Evolutionary conservation across 805 yeast genomes (phyloP).

Genomic region (Komagataella phaffii): DNA sequence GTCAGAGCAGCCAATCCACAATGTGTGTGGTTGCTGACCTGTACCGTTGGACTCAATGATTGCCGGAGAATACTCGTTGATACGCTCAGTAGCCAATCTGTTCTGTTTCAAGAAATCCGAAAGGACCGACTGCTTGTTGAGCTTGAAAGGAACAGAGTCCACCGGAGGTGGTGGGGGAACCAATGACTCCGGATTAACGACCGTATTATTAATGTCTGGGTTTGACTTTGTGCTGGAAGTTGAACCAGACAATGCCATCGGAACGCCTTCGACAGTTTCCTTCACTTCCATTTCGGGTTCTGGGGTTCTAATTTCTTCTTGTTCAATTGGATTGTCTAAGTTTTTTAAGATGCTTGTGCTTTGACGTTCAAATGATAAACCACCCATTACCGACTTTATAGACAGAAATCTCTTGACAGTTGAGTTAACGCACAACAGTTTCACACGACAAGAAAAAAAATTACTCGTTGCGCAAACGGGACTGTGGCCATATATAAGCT

Average conservation of each 20-base stretch:
- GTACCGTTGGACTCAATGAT: slow-evolving; percentile 52
- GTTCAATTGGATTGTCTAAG: not conserved
- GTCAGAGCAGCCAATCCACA: slow-evolving; percentile 93
- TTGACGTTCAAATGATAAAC: not conserved
- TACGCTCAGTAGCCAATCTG: slow-evolving; percentile 28
- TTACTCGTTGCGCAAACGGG: not conserved
- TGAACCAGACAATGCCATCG: not conserved
- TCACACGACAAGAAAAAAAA: not conserved
- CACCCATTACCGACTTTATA: not conserved
- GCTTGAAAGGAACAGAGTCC: slow-evolving; percentile 22
- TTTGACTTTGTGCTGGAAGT: not conserved
- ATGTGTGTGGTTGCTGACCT: slow-evolving; percentile 87
- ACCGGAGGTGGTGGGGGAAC: slow-evolving; percentile 2
- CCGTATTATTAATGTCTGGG: not conserved
- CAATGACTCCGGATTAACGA: not conserved
- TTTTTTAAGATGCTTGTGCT: not conserved
- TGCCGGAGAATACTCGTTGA: slow-evolving; percentile 37
- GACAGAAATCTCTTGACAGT: not conserved
- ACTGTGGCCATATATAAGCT: not conserved
- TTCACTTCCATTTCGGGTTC: not conserved
- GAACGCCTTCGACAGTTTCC: not conserved
- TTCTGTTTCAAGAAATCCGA: slow-evolving; percentile 37
- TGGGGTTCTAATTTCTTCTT: not conserved
- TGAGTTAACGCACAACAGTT: not conserved
- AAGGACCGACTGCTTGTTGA: slow-evolving; percentile 32